These are phyloP conservation scores for Daldinia eschscholtzii DNA, from an alignment of 2,329 filamentous ascomycete genomes.

Conservation along the genomic window DNA sequence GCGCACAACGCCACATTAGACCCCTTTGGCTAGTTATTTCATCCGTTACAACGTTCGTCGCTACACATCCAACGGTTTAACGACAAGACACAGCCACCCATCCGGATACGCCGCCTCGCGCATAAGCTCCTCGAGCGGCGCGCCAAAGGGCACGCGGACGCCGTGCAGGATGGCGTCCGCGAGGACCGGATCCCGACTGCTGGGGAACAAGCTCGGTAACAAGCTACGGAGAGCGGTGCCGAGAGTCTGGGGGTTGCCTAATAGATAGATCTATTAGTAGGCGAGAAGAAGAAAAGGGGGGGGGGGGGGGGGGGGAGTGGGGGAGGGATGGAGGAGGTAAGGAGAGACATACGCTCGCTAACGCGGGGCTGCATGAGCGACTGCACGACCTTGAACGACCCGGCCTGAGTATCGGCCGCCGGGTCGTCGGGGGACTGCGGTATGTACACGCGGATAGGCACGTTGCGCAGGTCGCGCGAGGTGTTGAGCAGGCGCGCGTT, in stretches of 20 bases:
- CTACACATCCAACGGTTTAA: slow-evolving; percentile 72
- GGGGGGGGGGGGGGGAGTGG: not conserved
- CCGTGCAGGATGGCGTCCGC: slow-evolving; percentile 90
- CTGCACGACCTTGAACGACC: slow-evolving; percentile 80
- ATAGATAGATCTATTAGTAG: not conserved
- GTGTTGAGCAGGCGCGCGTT: slow-evolving; percentile 82
- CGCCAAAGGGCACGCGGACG: slow-evolving; percentile 81
- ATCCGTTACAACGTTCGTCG: not conserved
- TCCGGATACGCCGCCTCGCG: slow-evolving; percentile 88
- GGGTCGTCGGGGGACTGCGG: slow-evolving; percentile 65
- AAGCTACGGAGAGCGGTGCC: slow-evolving; percentile 81
- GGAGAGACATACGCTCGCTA: slow-evolving; percentile 49
- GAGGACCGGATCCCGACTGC: slow-evolving; percentile 83
- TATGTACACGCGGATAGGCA: slow-evolving; percentile 91
- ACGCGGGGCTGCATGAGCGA: slow-evolving; percentile 69
- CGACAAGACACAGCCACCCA: slow-evolving; percentile 88
- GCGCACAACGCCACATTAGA: not conserved
- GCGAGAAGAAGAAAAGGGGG: slow-evolving; percentile 1
- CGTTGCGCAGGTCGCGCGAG: slow-evolving; percentile 79
- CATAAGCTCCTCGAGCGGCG: slow-evolving; percentile 85
- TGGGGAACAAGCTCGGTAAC: slow-evolving; percentile 87
- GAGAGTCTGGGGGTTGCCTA: slow-evolving; percentile 64
- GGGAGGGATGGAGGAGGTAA: slow-evolving; percentile 3
- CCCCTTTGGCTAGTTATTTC: not conserved
- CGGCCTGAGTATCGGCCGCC: slow-evolving; percentile 55